Evolutionary conservation across 257 asterid genomes (phyloP).

Genomic region (Orobanche coerulescens): DNA sequence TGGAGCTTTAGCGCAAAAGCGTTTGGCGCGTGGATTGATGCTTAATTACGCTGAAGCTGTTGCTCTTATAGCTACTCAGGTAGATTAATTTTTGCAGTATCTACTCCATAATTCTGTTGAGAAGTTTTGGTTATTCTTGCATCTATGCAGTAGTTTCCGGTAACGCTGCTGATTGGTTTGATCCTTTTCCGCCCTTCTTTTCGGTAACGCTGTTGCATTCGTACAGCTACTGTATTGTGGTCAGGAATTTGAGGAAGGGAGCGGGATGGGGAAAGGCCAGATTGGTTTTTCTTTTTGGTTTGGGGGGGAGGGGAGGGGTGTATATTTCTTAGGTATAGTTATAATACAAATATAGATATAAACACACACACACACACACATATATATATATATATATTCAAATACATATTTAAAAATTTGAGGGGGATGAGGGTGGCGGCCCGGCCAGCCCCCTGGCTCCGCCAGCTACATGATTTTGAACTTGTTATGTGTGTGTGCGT

Average conservation of each 20-base stretch:
- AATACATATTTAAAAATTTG: no score
- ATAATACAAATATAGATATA: background rate
- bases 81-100: background rate
- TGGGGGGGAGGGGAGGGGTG: background rate
- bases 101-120: background rate
- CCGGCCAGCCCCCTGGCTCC: no score
- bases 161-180: background rate
- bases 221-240: no score
- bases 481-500: background rate
- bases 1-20: constrained; percentile 84
- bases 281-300: background rate
- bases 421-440: no score
- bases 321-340: background rate
- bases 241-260: no score
- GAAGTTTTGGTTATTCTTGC: background rate
- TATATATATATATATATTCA: no score
- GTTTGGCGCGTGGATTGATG: constrained; percentile 82
- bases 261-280: no score
- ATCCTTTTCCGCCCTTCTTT: no score
- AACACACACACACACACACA: no score
- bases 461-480: background rate
- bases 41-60: constrained; percentile 77
- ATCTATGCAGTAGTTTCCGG: background rate
- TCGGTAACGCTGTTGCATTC: no score
- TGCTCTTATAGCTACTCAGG: constrained; percentile 87